Base-by-base conservation (phyloP, 495 filamentous ascomycete species). In the Monascus purpureus region DNA sequence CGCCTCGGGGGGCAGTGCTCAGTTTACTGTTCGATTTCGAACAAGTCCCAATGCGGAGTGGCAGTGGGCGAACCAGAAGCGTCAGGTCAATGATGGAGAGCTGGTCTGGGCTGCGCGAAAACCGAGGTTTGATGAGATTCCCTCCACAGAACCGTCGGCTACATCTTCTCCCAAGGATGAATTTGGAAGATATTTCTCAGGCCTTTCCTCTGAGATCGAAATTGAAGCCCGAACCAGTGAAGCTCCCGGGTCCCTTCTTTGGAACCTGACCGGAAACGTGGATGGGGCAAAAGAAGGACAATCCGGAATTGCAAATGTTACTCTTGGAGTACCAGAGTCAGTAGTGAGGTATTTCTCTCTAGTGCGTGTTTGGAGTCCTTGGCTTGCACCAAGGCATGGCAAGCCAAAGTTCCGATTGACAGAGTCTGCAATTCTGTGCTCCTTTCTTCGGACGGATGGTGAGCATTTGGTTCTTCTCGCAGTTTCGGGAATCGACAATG, bases 301-400 rank as follows among this genome's bases (percentile, higher is more conserved):
- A 2, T 80, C 83, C 6, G 62, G 69, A 0, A 59, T 63, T 31
- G 63, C 56, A 9, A 51, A 67, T 26, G 46, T 77, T 17, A 61
- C 60, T 7, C 62, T 94, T 6, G 86, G 86, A 0, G 47, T 56
- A 1, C 77, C 82, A 13, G 76, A 68, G 33, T 59, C 52, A 15
- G 49, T 56, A 29, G 48, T 46, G 8, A 53, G 75, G 36, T 88
- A 82, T 68, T 86, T 93, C 45, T 71, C 82, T 3, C 55, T 90
- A 5, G 77, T 85, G 9, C 73, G 84, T n/a, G 55, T 80, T 2
- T 86, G 77, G 71, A 65, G 61, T 17, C 75, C 86, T 1, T 96
- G 90, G 90, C 61, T 96, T 9, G 82, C 78, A 0, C 90, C 90
- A 13, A 64, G 83, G 11, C 90, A 97, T 53, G 88, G 88, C 9